Evolutionary conservation across 2,329 filamentous ascomycete genomes (phyloP), one percentile per base, ranked within the genome.

Genomic region (Cucurbitaria berberidis): DNA sequence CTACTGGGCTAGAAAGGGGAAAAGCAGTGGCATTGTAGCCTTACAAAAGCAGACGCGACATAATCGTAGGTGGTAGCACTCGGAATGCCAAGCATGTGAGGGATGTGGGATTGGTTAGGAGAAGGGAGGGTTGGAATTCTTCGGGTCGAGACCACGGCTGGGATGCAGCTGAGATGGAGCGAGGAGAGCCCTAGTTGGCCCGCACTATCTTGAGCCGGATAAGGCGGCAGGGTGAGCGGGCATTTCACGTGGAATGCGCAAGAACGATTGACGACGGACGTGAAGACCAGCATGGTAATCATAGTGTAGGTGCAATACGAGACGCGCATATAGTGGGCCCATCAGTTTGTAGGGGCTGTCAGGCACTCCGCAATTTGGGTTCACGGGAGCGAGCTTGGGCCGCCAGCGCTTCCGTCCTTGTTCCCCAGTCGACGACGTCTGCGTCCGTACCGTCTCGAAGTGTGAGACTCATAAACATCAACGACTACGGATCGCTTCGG

Each of bases 51-150:
- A 22, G 22, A 41, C 18, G 36, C 41, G 45, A 47, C 61, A 60
- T 61, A 27, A 45, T 51, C 53, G 41, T 51, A 48, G 39, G 19
- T 51, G 56, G 54, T 55, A 16, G 51, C 51, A 59, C 32, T 47
- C 48, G 55, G 60, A 58, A 60, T 56, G 62, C 55, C 55, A 60
- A 60, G 47, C 46, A 51, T 48, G 60, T 51, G 55, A 60, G 63
- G 51, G 59, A 57, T 21, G 48, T 45, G 50, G 53, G 55, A 60
- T 59, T 54, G 54, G 56, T 45, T 45, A 47, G 47, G 36, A 29
- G 35, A 46, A 53, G 45, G 54, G 39, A 55, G 45, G 29, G 27
- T 34, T 41, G 22, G 35, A 26, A 43, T 49, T 48, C 35, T 39
- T 24, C 29, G 41, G 48, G 51, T 58, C 54, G 48, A 55, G 57